Conservation (phyloP, 2,329 filamentous ascomycete genomes). For the Fusarium zealandicum region DNA sequence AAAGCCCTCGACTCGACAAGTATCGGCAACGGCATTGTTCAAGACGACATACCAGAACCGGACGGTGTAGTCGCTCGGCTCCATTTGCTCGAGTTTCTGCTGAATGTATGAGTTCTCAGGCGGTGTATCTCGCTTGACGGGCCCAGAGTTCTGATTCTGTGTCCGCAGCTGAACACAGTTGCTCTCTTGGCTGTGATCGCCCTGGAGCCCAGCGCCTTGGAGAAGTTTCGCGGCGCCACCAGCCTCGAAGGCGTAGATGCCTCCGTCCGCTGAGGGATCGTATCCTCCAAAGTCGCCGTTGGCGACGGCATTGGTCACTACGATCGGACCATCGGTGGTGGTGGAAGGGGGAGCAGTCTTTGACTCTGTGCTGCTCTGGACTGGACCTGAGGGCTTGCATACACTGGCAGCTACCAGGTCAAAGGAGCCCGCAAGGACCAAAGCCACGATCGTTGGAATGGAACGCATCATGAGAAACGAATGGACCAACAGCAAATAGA, state of each 20-base stretch:
- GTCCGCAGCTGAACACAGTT: constrained; percentile 29
- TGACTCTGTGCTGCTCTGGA: neutral
- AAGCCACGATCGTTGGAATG: constrained; percentile 10
- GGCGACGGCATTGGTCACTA: constrained; percentile 22
- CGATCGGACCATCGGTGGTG: constrained; percentile 13
- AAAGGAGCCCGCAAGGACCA: constrained; percentile 7
- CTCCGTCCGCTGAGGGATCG: constrained; percentile 24
- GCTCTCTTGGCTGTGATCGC: constrained; percentile 19
- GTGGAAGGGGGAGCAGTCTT: neutral
- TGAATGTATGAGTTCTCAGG: constrained; percentile 25
- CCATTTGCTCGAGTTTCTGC: constrained; percentile 26
- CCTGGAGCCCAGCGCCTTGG: constrained; percentile 24
- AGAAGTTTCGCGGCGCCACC: constrained; percentile 22
- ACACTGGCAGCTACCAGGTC: constrained; percentile 12
- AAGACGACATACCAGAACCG: constrained; percentile 33
- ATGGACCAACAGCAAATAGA: constrained; percentile 2
- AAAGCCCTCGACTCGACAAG: constrained; percentile 31
- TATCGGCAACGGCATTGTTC: constrained; percentile 21
- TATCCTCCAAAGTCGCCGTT: constrained; percentile 36
- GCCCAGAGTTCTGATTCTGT: neutral
- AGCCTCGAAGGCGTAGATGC: constrained; percentile 32
- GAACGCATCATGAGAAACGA: constrained; percentile 29
- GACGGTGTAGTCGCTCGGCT: constrained; percentile 31
- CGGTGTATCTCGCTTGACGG: constrained; percentile 6
- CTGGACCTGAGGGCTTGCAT: constrained; percentile 19